Evolutionary conservation across 2,329 filamentous ascomycete genomes (phyloP).

Genomic region (Bipolaris zeicola): DNA sequence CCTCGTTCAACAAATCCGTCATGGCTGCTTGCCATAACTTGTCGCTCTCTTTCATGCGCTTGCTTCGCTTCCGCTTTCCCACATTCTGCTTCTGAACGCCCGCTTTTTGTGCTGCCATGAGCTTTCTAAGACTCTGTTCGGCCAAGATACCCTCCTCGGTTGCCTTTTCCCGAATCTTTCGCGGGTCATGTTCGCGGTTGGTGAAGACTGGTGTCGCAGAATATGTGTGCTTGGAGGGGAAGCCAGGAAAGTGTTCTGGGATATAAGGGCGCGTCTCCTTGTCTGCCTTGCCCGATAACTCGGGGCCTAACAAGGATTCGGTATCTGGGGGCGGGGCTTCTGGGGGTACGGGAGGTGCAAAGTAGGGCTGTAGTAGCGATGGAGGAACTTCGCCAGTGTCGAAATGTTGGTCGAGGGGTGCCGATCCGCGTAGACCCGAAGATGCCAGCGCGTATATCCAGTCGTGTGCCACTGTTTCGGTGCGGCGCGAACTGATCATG

Average conservation of each 20-base stretch:
- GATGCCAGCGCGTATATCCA: slow-evolving; percentile 60
- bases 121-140: slow-evolving; percentile 67
- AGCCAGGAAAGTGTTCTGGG: slow-evolving; percentile 64
- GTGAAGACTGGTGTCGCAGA: slow-evolving; percentile 64
- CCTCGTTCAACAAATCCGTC: slow-evolving; percentile 54
- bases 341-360: slow-evolving; percentile 50
- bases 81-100: slow-evolving; percentile 49
- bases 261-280: slow-evolving; percentile 59
- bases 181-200: slow-evolving; percentile 63
- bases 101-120: slow-evolving; percentile 57
- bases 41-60: slow-evolving; percentile 51
- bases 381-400: slow-evolving; percentile 47
- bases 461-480: slow-evolving; percentile 62
- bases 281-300: slow-evolving; percentile 56
- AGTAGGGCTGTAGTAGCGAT: slow-evolving; percentile 47
- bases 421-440: slow-evolving; percentile 46
- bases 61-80: slow-evolving; percentile 49
- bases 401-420: slow-evolving; percentile 50
- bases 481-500: slow-evolving; percentile 63
- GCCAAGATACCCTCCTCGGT: slow-evolving; percentile 69
- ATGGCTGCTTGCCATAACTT: slow-evolving; percentile 63
- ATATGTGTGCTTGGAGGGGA: slow-evolving; percentile 69
- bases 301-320: slow-evolving; percentile 58
- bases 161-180: slow-evolving; percentile 65
- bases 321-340: slow-evolving; percentile 51